Percentiles rank a stretch among this genome's conserved stretches.
phyloP scores from a whole-genome alignment of 2,329 filamentous ascomycete genomes.

The Fusarium acutatum region DNA sequence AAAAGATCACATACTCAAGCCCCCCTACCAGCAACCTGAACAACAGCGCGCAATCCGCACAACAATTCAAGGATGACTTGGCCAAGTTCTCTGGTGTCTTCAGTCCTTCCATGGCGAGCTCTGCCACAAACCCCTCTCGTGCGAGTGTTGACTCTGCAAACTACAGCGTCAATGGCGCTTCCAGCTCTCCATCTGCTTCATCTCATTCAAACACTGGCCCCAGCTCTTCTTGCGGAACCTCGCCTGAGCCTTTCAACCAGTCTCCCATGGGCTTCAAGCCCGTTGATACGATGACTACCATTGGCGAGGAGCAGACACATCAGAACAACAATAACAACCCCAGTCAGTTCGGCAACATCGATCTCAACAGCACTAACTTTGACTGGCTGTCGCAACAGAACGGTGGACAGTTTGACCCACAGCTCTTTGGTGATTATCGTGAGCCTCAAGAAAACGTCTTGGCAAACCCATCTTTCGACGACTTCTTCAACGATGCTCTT shows the following conservation, averaged over 20 bases:
- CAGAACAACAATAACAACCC: constrained; percentile 46
- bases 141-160: constrained; percentile 60
- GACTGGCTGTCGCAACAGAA: constrained; percentile 84
- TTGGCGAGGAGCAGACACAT: constrained; percentile 69
- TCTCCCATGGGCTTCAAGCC: constrained; percentile 74
- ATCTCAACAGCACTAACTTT: constrained; percentile 64
- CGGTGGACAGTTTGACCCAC: constrained; percentile 86
- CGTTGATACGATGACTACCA: constrained; percentile 69
- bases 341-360: constrained; percentile 48
- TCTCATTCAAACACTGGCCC: constrained; percentile 67
- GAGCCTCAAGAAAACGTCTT: constrained; percentile 87
- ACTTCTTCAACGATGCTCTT: constrained; percentile 79
- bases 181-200: constrained; percentile 71
- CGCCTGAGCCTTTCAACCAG: constrained; percentile 77
- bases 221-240: constrained; percentile 77
- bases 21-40: constrained; percentile 44
- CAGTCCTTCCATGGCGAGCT: constrained; percentile 61
- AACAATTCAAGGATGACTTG: constrained; percentile 57
- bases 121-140: constrained; percentile 57
- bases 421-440: constrained; percentile 90
- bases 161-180: constrained; percentile 59
- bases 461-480: constrained; percentile 74
- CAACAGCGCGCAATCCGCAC: constrained; percentile 38
- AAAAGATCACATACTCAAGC: constrained; percentile 36
- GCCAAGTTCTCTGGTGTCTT: constrained; percentile 67